A percentile compares a stretch with the other conserved stretches of the same genome.
Evolutionary conservation across 2,329 filamentous ascomycete species (phyloP).

Genomic region (Penicillium sp.): DNA sequence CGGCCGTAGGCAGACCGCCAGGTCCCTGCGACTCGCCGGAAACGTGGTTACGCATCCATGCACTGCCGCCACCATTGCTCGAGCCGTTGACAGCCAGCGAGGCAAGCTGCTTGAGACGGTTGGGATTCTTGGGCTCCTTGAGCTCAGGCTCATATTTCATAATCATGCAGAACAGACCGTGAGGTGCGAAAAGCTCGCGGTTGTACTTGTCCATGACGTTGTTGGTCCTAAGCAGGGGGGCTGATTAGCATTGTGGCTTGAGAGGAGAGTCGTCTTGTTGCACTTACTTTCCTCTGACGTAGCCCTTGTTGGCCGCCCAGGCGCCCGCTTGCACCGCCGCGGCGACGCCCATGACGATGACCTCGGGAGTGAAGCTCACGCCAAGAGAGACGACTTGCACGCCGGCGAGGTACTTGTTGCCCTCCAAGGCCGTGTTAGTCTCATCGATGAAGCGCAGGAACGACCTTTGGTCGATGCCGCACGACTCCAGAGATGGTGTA

Average conservation of each 20-base stretch:
- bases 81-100: not conserved
- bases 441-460: slow-evolving; percentile 32
- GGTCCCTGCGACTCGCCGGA: not conserved
- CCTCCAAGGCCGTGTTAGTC: slow-evolving; percentile 37
- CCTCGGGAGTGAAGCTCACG: slow-evolving; percentile 1
- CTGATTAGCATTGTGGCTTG: not conserved
- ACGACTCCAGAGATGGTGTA: not conserved
- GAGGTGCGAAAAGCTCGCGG: not conserved
- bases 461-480: slow-evolving; percentile 2
- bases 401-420: slow-evolving; percentile 36
- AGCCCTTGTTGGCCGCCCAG: slow-evolving; percentile 35
- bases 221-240: not conserved
- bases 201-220: not conserved
- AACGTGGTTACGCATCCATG: not conserved
- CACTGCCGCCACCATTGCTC: not conserved
- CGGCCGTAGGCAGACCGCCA: not conserved
- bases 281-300: slow-evolving; percentile 8
- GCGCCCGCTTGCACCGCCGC: slow-evolving; percentile 38
- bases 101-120: not conserved
- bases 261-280: not conserved
- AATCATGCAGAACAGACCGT: not conserved
- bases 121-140: not conserved
- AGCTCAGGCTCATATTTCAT: not conserved
- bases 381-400: slow-evolving; percentile 40
- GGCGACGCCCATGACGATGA: slow-evolving; percentile 36